Base-by-base conservation (phyloP, 108 stramenopile genomes). In the Cyclotella cryptica region DNA sequence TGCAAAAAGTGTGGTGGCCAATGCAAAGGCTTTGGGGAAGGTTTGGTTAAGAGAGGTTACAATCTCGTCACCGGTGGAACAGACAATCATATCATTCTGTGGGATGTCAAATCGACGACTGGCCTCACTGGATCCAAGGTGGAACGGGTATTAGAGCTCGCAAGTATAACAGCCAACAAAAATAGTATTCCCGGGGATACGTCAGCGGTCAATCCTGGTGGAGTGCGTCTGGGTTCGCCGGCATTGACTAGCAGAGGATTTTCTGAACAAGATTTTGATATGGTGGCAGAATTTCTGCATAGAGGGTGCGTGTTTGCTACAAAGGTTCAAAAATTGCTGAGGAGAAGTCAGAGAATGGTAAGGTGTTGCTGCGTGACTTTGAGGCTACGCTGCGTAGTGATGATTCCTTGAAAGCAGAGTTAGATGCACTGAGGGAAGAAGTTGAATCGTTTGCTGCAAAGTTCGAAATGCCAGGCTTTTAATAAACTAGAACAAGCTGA, bases 21-120 rank as follows among this genome's bases (percentile, higher is more conserved):
- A 99, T 84, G 97, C 98, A 39, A 79, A 90, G 64, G 97, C 98
- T 5, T 74, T 99, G 59, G 98, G 88, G 69, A 85, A 45, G 90
- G 90, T 14, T 86, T 99, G 55, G 47, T 80, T 43, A 80, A 84
- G 43, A 67, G 93, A 49, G 98, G 98, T 19, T 94, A 99, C 83
- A 85, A 59, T 24, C 74, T 99, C 66, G 98, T 96, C 47, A 99
- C 98, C 3, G 98, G 98, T 22, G 99, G 99, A 17, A 99, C 98
- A 12, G 98, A 98, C 84, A 99, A 99, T 90, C 99, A 99, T 86
- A 89, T 99, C 39, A 49, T 99, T 26, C 81, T 99, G 3, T 99
- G 99, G 99, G 97, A 99, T 87, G 94, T 98, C 10, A 91, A 95
- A 45, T 93, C 96, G 2, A 88, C 93, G 10, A 70, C 77, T 49